These are phyloP conservation scores for Phytophthora boehmeriae DNA, from an alignment of 352 stramenopile genomes.

Conservation along the genomic window DNA sequence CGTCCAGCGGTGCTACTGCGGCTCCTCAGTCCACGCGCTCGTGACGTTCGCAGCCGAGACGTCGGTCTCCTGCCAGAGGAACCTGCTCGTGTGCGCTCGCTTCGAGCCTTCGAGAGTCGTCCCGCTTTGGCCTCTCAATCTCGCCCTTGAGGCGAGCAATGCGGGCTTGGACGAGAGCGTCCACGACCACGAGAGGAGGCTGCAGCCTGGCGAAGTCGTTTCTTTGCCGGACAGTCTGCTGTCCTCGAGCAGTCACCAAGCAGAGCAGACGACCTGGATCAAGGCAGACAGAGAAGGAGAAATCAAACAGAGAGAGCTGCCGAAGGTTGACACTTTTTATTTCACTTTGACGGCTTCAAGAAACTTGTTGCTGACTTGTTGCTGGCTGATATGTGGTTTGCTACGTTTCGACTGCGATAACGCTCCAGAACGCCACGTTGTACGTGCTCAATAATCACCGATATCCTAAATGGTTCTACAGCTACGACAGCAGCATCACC, in stretches of 20 bases:
- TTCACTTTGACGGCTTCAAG: not conserved
- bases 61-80: constrained; percentile 3
- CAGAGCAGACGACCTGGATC: constrained; percentile 38
- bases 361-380: too few species aligned
- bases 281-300: constrained; percentile 44
- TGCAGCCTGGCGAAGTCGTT: constrained; percentile 23
- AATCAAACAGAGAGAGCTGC: constrained; percentile 33
- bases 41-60: constrained; percentile 29
- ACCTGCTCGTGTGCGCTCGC: constrained; percentile 48
- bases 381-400: not conserved
- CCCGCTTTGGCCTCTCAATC: constrained; percentile 14
- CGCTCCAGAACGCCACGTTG: constrained; percentile 38
- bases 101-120: constrained; percentile 40
- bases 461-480: constrained; percentile 61
- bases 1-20: constrained; percentile 48
- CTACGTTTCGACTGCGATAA: not conserved
- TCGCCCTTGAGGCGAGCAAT: not conserved
- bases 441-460: constrained; percentile 60
- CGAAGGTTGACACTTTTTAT: constrained; percentile 22
- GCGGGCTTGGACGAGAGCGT: not conserved
- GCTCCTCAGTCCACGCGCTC: constrained; percentile 40
- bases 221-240: constrained; percentile 21
- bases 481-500: constrained; percentile 54
- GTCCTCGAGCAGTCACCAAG: not conserved
- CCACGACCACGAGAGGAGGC: constrained; percentile 15